A percentile compares a stretch with the other conserved stretches of the same genome.
phyloP scores from a whole-genome alignment of 345 rosid genomes.

The Carallia pectinifolia region DNA sequence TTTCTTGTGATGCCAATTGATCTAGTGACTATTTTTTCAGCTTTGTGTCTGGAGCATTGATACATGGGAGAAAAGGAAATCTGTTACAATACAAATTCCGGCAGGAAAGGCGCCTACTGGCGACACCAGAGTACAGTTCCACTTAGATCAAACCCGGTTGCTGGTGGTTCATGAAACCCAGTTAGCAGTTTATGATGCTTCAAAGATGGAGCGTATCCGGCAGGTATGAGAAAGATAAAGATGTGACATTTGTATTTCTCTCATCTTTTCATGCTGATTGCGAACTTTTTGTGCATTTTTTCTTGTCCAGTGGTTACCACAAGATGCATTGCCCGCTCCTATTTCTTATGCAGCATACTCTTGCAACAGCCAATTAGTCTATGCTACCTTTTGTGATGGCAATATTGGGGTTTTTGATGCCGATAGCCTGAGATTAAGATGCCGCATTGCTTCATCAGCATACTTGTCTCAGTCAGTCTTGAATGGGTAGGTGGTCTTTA shows the following conservation, averaged over 20 bases:
- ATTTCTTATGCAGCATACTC: slow-evolving; percentile 72
- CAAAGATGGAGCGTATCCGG: slow-evolving; percentile 71
- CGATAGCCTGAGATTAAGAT: slow-evolving; percentile 62
- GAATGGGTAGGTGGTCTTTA: not conserved
- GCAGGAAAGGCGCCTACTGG: slow-evolving; percentile 60
- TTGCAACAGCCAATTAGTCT: slow-evolving; percentile 79
- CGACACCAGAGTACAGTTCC: slow-evolving; percentile 81
- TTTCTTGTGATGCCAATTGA: not conserved
- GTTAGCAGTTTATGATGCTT: slow-evolving; percentile 71
- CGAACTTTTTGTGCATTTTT: not conserved
- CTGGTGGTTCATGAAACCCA: slow-evolving; percentile 85
- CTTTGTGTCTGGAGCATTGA: slow-evolving; percentile 81
- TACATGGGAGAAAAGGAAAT: slow-evolving; percentile 85
- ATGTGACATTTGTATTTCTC: not conserved
- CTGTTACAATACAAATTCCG: slow-evolving; percentile 56
- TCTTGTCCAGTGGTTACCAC: slow-evolving; percentile 72
- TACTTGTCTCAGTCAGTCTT: slow-evolving; percentile 48
- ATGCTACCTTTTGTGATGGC: slow-evolving; percentile 67
- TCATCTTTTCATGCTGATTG: not conserved
- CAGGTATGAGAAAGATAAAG: slow-evolving; percentile 44
- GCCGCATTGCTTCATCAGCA: slow-evolving; percentile 63
- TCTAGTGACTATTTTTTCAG: slow-evolving; percentile 32
- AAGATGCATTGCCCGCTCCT: slow-evolving; percentile 65
- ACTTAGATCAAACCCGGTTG: slow-evolving; percentile 65
- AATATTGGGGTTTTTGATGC: slow-evolving; percentile 76